A percentile compares a stretch with the other conserved stretches of the same genome.
phyloP scores from a whole-genome alignment of 176 grass and related monocot genomes.

The Avena insularis region DNA sequence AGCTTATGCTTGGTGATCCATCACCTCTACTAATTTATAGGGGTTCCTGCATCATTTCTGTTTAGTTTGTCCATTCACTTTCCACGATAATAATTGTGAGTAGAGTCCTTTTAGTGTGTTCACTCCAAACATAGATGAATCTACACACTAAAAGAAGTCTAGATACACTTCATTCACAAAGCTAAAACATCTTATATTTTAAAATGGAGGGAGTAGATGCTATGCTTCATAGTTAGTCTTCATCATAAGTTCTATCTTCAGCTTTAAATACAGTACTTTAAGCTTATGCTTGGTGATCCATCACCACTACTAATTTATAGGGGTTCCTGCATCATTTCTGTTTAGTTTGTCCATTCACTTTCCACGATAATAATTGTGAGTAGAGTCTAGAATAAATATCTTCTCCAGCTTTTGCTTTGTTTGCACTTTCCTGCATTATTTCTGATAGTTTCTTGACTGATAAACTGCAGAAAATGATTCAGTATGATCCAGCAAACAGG shows the following conservation, averaged over 20 bases:
- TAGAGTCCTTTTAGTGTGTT: neutral
- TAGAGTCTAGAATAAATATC: neutral
- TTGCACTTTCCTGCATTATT: neutral
- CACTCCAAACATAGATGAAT: no score
- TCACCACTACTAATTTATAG: neutral
- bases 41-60: neutral
- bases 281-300: neutral
- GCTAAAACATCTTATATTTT: no score
- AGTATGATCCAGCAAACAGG: slow-evolving; percentile 66
- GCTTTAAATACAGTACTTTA: neutral
- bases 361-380: neutral
- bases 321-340: neutral
- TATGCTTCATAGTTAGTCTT: neutral
- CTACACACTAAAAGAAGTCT: no score
- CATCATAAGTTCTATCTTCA: neutral
- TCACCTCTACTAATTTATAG: neutral
- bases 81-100: neutral
- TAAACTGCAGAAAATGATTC: slow-evolving; percentile 82
- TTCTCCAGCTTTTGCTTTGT: neutral
- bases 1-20: neutral
- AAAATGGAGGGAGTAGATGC: neutral
- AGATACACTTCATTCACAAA: no score
- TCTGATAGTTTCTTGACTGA: neutral
- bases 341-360: neutral
- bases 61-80: neutral